Base-by-base conservation (phyloP, 768 basidiomycete species). In the Leucocoprinus leucothites region DNA sequence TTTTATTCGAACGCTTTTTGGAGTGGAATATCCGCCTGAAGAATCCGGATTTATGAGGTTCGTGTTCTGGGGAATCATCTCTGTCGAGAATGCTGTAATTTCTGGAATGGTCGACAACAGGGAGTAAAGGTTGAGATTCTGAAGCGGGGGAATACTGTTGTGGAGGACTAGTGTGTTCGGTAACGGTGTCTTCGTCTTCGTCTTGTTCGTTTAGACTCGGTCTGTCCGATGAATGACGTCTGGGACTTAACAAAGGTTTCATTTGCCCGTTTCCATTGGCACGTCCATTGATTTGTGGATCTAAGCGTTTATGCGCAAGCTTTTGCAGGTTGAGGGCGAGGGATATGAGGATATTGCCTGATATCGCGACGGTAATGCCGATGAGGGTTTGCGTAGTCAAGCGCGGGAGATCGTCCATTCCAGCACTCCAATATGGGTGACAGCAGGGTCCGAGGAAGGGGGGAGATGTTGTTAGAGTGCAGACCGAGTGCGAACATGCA, bases 261-360 rank as follows among this genome's bases (percentile, higher is more conserved):
- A 14, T 31, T 34, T 31, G 25, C 21, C 4, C 34, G 16, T 45
- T 22, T 14, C 43, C 48, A 22, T 58, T 44, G 22, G 40, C 22
- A 50, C 41, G 45, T 9, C 34, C 58, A 40, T 57, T 60, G 68
- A 66, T 66, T 58, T 65, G 67, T 25, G 64, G 71, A 60, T 84
- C 82, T 28, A 89, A 74, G 25, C 87, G 79, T 60, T 80, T 78
- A 72, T 96, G 94, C 1, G 93, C 93, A 16, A 96, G 80, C 67
- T 97, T 98, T 71, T 98, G 95, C 31, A 90, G 74, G 71, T 97
- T 97, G 59, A 98, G 79, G 14, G 93, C 95, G 21, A 95, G 79
- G 9, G 89, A 91, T 58, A 98, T 94, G 58, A 97, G 80, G 9
- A 94, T 71, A 65, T 96, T 96, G 28, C 94, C 94, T 7, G 79